These are phyloP conservation scores for Microcera coccophila DNA, from an alignment of 2,329 filamentous ascomycete genomes.

Conservation along the genomic window DNA sequence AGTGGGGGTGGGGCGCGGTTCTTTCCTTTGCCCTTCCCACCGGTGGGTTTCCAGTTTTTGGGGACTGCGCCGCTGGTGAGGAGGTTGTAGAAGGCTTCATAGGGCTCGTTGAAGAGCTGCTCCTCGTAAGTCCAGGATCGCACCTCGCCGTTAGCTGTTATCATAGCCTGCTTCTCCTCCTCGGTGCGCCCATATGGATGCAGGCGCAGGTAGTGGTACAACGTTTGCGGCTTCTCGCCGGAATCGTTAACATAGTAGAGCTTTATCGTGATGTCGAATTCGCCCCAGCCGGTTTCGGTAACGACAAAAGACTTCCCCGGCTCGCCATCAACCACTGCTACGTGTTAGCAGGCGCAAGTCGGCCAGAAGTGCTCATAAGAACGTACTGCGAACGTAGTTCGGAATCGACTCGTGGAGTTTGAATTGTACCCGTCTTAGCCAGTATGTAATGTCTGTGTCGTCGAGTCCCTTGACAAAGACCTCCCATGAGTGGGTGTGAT, in stretches of 20 bases:
- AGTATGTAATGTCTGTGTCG: constrained; percentile 87
- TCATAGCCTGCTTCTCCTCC: constrained; percentile 61
- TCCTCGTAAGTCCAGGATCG: constrained; percentile 84
- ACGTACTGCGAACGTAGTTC: constrained; percentile 74
- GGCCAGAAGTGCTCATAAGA: neutral
- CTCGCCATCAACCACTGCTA: constrained; percentile 65
- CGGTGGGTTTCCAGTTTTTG: constrained; percentile 41
- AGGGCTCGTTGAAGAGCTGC: constrained; percentile 95
- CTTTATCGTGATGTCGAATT: constrained; percentile 95
- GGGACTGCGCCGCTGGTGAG: constrained; percentile 69
- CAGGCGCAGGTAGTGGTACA: constrained; percentile 87
- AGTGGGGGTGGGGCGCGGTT: constrained; percentile 38
- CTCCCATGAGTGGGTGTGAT: constrained; percentile 95
- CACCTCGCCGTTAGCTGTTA: constrained; percentile 59
- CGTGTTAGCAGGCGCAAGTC: neutral
- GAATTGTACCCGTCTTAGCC: constrained; percentile 95
- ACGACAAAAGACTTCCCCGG: constrained; percentile 71
- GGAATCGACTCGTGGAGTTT: constrained; percentile 97
- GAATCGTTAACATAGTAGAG: constrained; percentile 87
- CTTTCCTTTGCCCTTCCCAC: constrained; percentile 53
- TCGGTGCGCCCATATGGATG: constrained; percentile 87
- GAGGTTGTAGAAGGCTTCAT: constrained; percentile 84
- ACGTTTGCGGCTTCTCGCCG: constrained; percentile 89
- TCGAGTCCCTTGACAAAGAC: constrained; percentile 91
- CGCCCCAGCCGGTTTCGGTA: constrained; percentile 92